phyloP scores from a whole-genome alignment of 305 asterid genomes.

The Solanum hybrid region DNA sequence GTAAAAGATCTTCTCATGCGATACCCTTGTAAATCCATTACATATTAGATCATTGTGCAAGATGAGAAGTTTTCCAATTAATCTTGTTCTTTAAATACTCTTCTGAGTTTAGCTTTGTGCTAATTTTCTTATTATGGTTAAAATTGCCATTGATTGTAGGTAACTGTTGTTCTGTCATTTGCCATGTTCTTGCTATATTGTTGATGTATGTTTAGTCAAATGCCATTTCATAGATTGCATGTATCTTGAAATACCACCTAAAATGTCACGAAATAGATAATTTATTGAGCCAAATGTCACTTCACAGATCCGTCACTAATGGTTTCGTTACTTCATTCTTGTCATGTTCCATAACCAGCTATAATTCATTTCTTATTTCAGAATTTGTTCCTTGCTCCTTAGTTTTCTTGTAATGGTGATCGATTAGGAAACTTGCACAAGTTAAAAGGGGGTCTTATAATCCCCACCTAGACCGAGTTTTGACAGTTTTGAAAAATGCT shows the following conservation, averaged over 20 bases:
- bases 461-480: not conserved
- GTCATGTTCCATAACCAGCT: not conserved
- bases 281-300: not conserved
- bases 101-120: not conserved
- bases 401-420: not conserved
- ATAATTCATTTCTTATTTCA: not conserved
- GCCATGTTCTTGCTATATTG: not conserved
- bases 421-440: not conserved
- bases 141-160: not conserved
- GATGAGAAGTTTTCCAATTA: not conserved
- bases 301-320: not conserved
- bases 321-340: not conserved
- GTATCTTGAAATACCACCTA: not conserved
- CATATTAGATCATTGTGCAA: not conserved
- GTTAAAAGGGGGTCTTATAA: not conserved
- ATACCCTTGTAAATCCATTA: not conserved
- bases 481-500: not conserved
- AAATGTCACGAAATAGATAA: not conserved
- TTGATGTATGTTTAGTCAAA: not conserved
- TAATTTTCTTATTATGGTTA: not conserved
- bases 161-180: not conserved
- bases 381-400: not conserved
- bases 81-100: not conserved
- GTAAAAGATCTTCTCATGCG: not conserved
- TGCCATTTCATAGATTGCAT: no score